phyloP scores from a whole-genome alignment of 1,284 basidiomycete genomes.

The Ganoderma meredithae region DNA sequence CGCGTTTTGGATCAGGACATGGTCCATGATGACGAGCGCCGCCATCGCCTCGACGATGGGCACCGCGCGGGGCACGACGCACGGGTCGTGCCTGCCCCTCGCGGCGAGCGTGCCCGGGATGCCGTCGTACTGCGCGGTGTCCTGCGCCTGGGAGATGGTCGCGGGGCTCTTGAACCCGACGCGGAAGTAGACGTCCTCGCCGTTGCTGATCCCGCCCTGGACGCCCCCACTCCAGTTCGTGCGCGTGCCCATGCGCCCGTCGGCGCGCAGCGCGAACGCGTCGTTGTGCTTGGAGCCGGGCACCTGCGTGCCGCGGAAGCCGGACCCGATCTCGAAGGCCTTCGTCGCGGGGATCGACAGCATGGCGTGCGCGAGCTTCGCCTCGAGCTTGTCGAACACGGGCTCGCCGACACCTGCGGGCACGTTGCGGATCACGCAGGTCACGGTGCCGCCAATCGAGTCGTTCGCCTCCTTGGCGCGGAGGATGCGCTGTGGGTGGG shows the following conservation, averaged over 20 bases:
- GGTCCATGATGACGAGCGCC: slow-evolving; percentile 94
- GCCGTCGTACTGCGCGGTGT: slow-evolving; percentile 94
- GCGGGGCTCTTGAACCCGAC: slow-evolving; percentile 99
- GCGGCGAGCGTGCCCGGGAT: slow-evolving; percentile 88
- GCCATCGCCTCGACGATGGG: slow-evolving; percentile 99
- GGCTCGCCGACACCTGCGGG: slow-evolving; percentile 96
- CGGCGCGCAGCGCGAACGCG: slow-evolving; percentile 74
- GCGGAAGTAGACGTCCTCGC: slow-evolving; percentile 97
- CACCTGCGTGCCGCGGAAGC: slow-evolving; percentile 96
- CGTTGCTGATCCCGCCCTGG: slow-evolving; percentile 98
- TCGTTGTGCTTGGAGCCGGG: slow-evolving; percentile 96
- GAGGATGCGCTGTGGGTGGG: slow-evolving; percentile 85
- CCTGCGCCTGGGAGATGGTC: slow-evolving; percentile 94
- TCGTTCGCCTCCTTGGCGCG: slow-evolving; percentile 92
- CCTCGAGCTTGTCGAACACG: slow-evolving; percentile 99
- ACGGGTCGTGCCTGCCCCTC: slow-evolving; percentile 95
- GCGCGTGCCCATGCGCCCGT: slow-evolving; percentile 82
- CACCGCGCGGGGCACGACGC: slow-evolving; percentile 96
- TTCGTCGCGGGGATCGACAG: slow-evolving; percentile 99
- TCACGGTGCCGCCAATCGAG: slow-evolving; percentile 97
- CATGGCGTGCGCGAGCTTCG: slow-evolving; percentile 97
- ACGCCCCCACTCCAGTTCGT: slow-evolving; percentile 99
- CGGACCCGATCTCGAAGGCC: slow-evolving; percentile 97
- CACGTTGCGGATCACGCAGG: slow-evolving; percentile 92
- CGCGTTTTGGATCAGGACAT: slow-evolving; percentile 87